phyloP scores from a whole-genome alignment of 768 basidiomycete genomes.

The Psilocybe cubensis region DNA sequence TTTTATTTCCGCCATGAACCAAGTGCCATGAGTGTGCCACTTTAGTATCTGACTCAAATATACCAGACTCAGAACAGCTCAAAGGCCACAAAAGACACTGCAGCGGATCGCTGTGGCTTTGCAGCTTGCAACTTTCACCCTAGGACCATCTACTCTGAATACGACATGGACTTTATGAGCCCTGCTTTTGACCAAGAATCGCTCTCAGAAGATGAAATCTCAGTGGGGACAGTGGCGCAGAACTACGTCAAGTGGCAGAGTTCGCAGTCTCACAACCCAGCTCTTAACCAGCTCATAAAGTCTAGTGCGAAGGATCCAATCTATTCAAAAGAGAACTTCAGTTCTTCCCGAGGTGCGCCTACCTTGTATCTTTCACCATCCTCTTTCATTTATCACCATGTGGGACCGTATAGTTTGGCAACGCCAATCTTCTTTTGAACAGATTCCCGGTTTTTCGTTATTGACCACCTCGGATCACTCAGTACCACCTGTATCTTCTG shows the following conservation, averaged over 20 bases:
- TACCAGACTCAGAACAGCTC: no score
- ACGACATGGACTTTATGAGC: not conserved
- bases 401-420: constrained; percentile 19
- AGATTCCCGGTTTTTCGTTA: constrained; percentile 21
- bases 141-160: not conserved
- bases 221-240: constrained; percentile 15
- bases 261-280: constrained; percentile 31
- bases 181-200: not conserved
- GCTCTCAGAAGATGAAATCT: not conserved
- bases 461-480: constrained; percentile 14
- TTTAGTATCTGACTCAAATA: no score
- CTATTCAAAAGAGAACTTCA: not conserved
- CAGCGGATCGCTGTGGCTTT: not conserved
- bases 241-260: constrained; percentile 36
- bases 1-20: no score
- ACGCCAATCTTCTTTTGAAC: constrained; percentile 21
- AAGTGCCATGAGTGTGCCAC: no score
- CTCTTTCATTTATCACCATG: not conserved
- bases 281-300: constrained; percentile 28
- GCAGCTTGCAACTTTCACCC: not conserved
- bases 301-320: constrained; percentile 12
- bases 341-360: constrained; percentile 12
- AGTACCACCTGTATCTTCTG: not conserved
- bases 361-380: not conserved
- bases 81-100: not conserved